These are phyloP conservation scores for Punctularia strigosozonata DNA, from an alignment of 768 basidiomycete species.

Conservation along the genomic window DNA sequence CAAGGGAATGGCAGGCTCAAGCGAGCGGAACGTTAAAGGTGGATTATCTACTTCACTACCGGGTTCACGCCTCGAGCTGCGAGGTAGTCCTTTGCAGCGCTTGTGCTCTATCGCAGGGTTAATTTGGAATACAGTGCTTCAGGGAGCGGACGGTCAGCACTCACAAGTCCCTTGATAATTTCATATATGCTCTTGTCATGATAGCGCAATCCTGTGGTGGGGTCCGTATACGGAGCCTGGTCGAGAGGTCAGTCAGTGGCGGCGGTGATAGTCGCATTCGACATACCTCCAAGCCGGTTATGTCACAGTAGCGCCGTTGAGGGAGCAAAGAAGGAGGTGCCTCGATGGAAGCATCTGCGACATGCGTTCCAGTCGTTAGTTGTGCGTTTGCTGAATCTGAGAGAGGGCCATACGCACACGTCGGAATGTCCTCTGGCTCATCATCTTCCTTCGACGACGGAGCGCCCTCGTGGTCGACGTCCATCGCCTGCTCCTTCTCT, in stretches of 20 bases:
- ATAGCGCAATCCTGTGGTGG: constrained; percentile 66
- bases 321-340: constrained; percentile 76
- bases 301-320: constrained; percentile 71
- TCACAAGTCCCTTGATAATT: constrained; percentile 61
- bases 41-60: constrained; percentile 18
- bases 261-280: neutral
- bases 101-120: constrained; percentile 35
- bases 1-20: too few relatives aligned
- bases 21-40: too few relatives aligned
- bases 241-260: neutral
- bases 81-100: constrained; percentile 68
- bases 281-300: constrained; percentile 69
- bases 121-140: neutral
- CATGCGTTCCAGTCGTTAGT: neutral
- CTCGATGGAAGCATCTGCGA: constrained; percentile 65
- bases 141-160: constrained; percentile 7
- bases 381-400: neutral
- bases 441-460: constrained; percentile 5
- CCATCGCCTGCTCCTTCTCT: constrained; percentile 46
- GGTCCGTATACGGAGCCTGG: constrained; percentile 78
- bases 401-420: constrained; percentile 37
- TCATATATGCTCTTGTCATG: constrained; percentile 86
- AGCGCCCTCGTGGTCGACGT: constrained; percentile 39
- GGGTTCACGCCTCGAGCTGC: constrained; percentile 35
- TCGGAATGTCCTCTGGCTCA: constrained; percentile 52